Evolutionary conservation across 2,329 filamentous ascomycete species (phyloP), one percentile per base, ranked within the genome.

Genomic region (Paecilomyces dactylethromorphus): DNA sequence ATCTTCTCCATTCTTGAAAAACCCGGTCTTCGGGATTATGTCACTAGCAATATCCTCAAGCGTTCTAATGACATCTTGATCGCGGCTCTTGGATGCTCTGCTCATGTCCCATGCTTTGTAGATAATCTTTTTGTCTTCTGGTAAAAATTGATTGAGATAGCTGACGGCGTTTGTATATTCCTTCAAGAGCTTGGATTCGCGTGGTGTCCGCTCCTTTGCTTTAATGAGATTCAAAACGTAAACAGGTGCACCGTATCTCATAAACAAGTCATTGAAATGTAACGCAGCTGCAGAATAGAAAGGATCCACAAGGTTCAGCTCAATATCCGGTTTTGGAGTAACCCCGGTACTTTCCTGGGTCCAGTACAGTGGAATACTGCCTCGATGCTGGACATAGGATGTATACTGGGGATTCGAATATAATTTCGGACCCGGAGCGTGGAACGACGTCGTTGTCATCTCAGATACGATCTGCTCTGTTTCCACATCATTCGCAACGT

Each of bases 91-190:
- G 18, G 93, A 91, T 4, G 94, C 93, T 59, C 94, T 84, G 62
- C 92, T 96, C 94, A 99, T 99, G 71, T 99, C 94, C 86, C 94
- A 99, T 2, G 93, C 92, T 67, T 94, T 91, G 73, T 99, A 93
- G 10, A 93, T 85, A 56, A 99, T 96, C 70, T 91, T 91, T 69
- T 92, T 91, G 58, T 87, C 87, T 1, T 82, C 76, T 0, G 94
- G 93, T 1, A 99, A 79, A 59, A 95, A 96, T 70, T 97, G 93
- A 65, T 97, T 99, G 54, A 99, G 85, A 67, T 99, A 99, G 50
- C 87, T 84, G 62, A 97, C 88, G 4, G 92, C 91, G 64, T 89
- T 85, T 3, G 91, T 92, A 70, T 92, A 97, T 71, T 97, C 93
- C 35, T 87, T 82, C 1, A 97, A 79, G 5, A 99, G 79, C 71